Conservation (phyloP, 805 yeast genomes). For the Starmerella stigmatis region DNA sequence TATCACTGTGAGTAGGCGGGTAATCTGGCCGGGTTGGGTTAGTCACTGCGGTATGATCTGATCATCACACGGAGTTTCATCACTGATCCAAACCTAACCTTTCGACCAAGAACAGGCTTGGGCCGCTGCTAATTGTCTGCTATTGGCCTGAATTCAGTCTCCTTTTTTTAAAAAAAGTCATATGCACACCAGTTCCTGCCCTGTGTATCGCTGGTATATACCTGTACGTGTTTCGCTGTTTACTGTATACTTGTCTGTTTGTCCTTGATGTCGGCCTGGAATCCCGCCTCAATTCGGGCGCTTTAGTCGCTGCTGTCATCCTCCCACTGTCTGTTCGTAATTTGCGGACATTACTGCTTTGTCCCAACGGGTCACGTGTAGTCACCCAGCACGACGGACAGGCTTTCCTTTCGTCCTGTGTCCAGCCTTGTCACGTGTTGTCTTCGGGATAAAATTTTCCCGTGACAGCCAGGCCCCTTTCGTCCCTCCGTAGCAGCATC, state of each 20-base stretch:
- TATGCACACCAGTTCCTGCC: too few relatives aligned
- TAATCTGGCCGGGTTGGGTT: neutral
- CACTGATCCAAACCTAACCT: conserved; percentile 9
- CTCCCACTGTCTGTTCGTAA: neutral
- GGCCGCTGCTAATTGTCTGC: neutral
- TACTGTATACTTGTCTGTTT: too few relatives aligned
- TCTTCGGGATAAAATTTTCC: too few relatives aligned
- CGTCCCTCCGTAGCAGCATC: neutral
- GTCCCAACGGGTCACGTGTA: neutral
- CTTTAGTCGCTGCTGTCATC: neutral
- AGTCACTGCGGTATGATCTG: neutral
- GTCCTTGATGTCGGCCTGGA: too few relatives aligned
- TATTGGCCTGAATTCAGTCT: too few relatives aligned
- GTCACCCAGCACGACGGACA: too few relatives aligned
- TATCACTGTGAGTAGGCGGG: conserved; percentile 1
- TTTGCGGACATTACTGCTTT: neutral
- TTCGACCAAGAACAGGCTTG: neutral
- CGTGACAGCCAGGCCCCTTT: too few relatives aligned
- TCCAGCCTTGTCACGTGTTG: too few relatives aligned
- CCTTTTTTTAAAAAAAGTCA: too few relatives aligned
- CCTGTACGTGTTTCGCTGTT: too few relatives aligned
- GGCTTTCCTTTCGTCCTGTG: too few relatives aligned
- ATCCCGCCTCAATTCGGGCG: neutral
- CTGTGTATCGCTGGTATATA: too few relatives aligned
- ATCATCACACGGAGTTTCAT: conserved; percentile 5